phyloP scores from a whole-genome alignment of 139 green algal species.

The Pleodorina starrii region DNA sequence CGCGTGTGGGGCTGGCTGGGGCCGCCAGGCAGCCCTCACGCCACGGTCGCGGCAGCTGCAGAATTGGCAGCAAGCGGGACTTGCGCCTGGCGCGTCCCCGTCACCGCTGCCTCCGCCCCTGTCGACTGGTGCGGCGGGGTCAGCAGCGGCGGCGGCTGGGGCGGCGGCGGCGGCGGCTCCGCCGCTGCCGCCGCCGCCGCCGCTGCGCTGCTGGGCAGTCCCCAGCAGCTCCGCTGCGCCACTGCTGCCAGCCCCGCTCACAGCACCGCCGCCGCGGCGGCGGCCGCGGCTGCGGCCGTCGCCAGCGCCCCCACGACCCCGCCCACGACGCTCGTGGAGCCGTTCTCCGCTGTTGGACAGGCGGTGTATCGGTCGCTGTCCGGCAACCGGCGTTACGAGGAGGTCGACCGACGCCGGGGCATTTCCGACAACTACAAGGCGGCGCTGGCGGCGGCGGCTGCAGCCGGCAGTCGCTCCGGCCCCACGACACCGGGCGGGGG shows the following conservation, averaged over 20 bases:
- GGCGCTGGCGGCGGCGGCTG: neutral
- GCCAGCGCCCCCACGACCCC: neutral
- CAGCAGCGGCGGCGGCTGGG: neutral
- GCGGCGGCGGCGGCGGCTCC: neutral
- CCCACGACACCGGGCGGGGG: neutral
- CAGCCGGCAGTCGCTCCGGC: neutral
- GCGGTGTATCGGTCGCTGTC: neutral
- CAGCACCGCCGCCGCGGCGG: neutral
- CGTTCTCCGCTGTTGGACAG: conserved; percentile 16
- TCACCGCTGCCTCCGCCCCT: neutral
- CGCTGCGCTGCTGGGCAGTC: neutral
- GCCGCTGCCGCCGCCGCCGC: neutral
- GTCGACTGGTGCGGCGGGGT: neutral
- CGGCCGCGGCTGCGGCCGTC: neutral
- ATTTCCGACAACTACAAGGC: neutral
- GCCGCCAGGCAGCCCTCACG: neutral
- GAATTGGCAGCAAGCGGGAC: no score
- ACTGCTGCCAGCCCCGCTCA: neutral
- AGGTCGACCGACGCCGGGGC: neutral
- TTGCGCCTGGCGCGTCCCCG: neutral
- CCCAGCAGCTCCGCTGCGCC: neutral
- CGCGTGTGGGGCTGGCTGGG: neutral
- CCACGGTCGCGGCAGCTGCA: no score
- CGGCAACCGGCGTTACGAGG: neutral
- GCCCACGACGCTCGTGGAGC: neutral